Conservation (phyloP, 768 basidiomycete genomes). For the Leccinum disarticulatum region DNA sequence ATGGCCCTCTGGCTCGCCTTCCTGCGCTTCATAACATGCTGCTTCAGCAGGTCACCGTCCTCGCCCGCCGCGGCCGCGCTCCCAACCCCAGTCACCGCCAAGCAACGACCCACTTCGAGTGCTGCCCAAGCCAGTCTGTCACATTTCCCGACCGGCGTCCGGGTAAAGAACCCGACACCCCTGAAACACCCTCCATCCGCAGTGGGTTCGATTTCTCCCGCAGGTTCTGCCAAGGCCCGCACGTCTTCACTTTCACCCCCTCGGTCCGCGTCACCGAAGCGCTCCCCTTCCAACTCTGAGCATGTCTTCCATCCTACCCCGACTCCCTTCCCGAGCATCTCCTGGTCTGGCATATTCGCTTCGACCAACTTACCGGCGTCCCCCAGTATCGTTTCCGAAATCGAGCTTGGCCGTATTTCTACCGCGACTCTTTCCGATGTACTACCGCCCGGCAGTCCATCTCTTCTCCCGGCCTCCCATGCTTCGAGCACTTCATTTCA, state of each 20-base stretch:
- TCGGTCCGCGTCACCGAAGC: constrained; percentile 7
- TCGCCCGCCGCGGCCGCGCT: constrained; percentile 3
- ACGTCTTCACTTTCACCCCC: neutral
- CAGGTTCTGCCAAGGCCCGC: neutral
- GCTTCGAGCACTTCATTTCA: constrained; percentile 3
- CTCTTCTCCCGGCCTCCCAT: constrained; percentile 2
- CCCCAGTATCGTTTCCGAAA: neutral
- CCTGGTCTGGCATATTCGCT: constrained; percentile 20
- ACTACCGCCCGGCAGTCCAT: constrained; percentile 8
- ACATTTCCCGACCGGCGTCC: neutral
- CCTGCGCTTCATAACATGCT: constrained; percentile 2
- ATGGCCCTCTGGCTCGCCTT: constrained; percentile 19
- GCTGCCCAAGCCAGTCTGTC: neutral
- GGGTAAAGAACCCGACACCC: constrained; percentile 4
- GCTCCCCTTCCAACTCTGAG: neutral
- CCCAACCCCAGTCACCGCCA: constrained; percentile 21
- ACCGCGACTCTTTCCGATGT: neutral
- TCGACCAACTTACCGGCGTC: constrained; percentile 3
- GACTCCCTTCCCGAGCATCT: constrained; percentile 20
- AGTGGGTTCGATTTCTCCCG: constrained; percentile 1
- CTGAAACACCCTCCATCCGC: constrained; percentile 14
- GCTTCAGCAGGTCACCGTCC: constrained; percentile 16
- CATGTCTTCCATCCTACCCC: constrained; percentile 15
- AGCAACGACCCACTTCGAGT: constrained; percentile 2
- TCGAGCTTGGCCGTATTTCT: constrained; percentile 1